These are phyloP conservation scores for Hymenoscyphus albidus DNA, from an alignment of 2,329 filamentous ascomycete genomes.

Conservation along the genomic window DNA sequence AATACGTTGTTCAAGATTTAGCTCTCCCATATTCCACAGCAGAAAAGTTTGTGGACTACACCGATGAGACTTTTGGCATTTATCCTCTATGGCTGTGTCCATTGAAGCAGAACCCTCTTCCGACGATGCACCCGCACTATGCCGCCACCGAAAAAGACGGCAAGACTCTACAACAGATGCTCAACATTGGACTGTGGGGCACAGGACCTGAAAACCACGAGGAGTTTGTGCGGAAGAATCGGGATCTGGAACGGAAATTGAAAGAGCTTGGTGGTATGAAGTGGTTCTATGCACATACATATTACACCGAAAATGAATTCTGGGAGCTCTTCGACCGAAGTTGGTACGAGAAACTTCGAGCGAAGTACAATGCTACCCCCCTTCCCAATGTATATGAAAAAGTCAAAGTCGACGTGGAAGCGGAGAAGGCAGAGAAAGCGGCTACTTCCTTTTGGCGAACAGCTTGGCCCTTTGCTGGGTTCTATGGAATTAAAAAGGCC, in stretches of 20 bases:
- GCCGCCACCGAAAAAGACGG: conserved; percentile 23
- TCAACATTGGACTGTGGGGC: conserved; percentile 75
- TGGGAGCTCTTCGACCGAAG: conserved; percentile 58
- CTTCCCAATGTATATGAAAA: conserved; percentile 70
- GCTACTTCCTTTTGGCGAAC: conserved; percentile 37
- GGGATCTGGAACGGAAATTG: conserved; percentile 66
- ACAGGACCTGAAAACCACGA: conserved; percentile 61
- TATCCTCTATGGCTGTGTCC: conserved; percentile 61
- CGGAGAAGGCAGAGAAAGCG: conserved; percentile 38
- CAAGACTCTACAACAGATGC: conserved; percentile 42
- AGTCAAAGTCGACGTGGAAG: conserved; percentile 53
- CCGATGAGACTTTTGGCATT: conserved; percentile 42
- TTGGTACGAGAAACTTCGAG: conserved; percentile 60
- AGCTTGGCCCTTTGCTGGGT: conserved; percentile 55
- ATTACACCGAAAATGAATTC: conserved; percentile 71
- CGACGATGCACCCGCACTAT: conserved; percentile 35
- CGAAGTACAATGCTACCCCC: conserved; percentile 57
- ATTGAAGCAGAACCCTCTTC: conserved; percentile 35
- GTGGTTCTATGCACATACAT: conserved; percentile 84
- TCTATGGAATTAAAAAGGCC: conserved; percentile 57
- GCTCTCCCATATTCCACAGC: conserved; percentile 52
- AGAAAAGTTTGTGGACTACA: conserved; percentile 50
- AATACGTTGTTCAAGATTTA: conserved; percentile 61
- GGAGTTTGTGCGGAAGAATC: conserved; percentile 67
- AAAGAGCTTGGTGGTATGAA: conserved; percentile 71